Evolutionary conservation across 2,329 filamentous ascomycete species (phyloP).

Genomic region (Aspergillus persii): DNA sequence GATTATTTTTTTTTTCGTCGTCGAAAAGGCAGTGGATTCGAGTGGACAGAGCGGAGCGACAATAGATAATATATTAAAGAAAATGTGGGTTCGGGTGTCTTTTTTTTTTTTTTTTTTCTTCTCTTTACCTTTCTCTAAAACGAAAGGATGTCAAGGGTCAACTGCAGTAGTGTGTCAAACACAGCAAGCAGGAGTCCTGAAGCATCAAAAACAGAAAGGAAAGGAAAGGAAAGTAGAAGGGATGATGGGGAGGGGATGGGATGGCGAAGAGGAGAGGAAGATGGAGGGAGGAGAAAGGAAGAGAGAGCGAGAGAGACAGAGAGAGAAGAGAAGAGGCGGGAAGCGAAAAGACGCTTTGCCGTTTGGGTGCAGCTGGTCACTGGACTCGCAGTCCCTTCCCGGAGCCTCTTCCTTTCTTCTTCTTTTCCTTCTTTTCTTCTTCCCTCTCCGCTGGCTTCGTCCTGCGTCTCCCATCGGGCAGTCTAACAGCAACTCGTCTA

Average conservation of each 20-base stretch:
- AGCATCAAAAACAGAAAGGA: conserved; percentile 27
- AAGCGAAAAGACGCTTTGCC: conserved; percentile 21
- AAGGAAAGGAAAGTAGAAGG: conserved; percentile 20
- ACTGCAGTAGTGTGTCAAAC: conserved; percentile 47
- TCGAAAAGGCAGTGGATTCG: conserved; percentile 11
- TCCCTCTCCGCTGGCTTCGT: not conserved
- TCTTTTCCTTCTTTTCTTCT: not conserved
- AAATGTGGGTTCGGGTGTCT: conserved; percentile 18
- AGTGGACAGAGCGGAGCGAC: conserved; percentile 18
- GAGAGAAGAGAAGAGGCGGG: not conserved
- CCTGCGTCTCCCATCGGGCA: not conserved
- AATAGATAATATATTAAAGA: conserved; percentile 15
- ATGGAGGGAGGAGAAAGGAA: conserved; percentile 10
- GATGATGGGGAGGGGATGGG: conserved; percentile 10
- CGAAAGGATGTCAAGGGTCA: conserved; percentile 37
- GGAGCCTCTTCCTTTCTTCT: not conserved
- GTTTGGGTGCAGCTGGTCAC: conserved; percentile 17
- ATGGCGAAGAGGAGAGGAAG: conserved; percentile 8
- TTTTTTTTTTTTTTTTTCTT: conserved; percentile 12
- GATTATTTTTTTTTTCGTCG: conserved; percentile 14
- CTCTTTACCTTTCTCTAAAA: conserved; percentile 19
- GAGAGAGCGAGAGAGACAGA: conserved; percentile 8
- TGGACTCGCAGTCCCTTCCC: conserved; percentile 11
- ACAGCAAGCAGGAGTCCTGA: conserved; percentile 36
- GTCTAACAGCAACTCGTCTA: not conserved